Conservation (phyloP, 345 rosid species). For the Rhizophora mangle region DNA sequence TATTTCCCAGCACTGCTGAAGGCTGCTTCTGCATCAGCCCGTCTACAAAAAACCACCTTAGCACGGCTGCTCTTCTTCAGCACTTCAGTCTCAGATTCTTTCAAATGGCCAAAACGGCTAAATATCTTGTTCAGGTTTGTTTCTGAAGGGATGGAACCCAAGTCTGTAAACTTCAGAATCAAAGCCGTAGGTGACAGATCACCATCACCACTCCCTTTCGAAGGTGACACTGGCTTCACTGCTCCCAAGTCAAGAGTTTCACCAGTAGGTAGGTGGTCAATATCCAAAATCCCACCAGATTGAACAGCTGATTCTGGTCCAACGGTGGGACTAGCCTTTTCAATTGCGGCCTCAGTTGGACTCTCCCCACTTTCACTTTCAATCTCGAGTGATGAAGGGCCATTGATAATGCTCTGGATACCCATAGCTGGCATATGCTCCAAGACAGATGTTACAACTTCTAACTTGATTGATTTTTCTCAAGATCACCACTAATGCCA, state of each 20-base stretch:
- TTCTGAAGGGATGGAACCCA: conserved; percentile 42
- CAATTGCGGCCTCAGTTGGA: conserved; percentile 16
- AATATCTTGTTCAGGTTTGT: conserved; percentile 51
- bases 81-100: conserved; percentile 43
- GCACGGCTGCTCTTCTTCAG: conserved; percentile 50
- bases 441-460: conserved; percentile 21
- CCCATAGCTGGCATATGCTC: conserved; percentile 22
- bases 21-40: conserved; percentile 57
- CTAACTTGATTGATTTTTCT: conserved; percentile 24
- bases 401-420: conserved; percentile 23
- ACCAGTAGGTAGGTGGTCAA: conserved; percentile 23
- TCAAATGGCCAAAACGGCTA: conserved; percentile 46
- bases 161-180: conserved; percentile 48
- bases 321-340: conserved; percentile 7
- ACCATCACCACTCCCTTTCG: conserved; percentile 21
- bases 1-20: conserved; percentile 63
- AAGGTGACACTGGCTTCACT: conserved; percentile 12
- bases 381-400: conserved; percentile 22
- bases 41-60: conserved; percentile 48
- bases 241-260: conserved; percentile 24
- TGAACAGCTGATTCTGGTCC: conserved; percentile 22
- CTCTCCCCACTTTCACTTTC: conserved; percentile 27
- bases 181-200: conserved; percentile 44
- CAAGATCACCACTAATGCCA: conserved; percentile 22
- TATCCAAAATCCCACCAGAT: conserved; percentile 15